These are phyloP conservation scores for Tuber melanosporum DNA, from an alignment of 495 filamentous ascomycete species.

Conservation along the genomic window DNA sequence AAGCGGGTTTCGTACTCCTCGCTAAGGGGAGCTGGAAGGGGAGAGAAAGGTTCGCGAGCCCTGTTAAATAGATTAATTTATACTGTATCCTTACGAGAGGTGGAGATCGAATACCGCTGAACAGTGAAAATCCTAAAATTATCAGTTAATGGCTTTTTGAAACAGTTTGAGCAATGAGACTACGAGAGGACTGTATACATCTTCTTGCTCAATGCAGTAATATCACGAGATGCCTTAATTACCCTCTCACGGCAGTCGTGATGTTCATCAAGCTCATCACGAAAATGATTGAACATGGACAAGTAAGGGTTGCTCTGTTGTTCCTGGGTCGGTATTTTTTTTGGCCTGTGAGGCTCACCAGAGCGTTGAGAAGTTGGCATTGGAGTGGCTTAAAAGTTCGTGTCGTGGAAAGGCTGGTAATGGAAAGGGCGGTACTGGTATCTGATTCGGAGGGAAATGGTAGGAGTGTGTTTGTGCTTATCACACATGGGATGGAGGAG, in stretches of 20 bases:
- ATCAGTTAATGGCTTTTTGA: constrained; percentile 7
- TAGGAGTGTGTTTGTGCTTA: background rate
- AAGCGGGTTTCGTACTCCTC: constrained; percentile 60
- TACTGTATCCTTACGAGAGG: constrained; percentile 7
- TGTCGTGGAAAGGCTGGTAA: background rate
- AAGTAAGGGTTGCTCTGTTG: constrained; percentile 49
- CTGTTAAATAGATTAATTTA: constrained; percentile 43
- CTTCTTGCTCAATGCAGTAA: constrained; percentile 93
- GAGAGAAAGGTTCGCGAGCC: constrained; percentile 56
- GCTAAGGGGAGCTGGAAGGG: constrained; percentile 59
- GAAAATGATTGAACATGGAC: constrained; percentile 77
- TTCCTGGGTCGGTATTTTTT: background rate
- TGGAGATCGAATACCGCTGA: constrained; percentile 58
- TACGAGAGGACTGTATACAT: constrained; percentile 55
- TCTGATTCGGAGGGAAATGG: background rate
- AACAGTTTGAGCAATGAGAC: background rate
- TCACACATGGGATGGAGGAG: background rate
- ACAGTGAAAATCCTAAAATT: constrained; percentile 75
- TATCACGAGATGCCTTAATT: constrained; percentile 81
- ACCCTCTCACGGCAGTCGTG: constrained; percentile 85
- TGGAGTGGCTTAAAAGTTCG: background rate
- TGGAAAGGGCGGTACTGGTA: background rate
- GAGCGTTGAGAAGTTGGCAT: background rate
- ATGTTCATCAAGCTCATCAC: constrained; percentile 84
- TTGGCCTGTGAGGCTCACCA: background rate